Conservation (phyloP, 805 yeast genomes). For the Kazachstania viticola region DNA sequence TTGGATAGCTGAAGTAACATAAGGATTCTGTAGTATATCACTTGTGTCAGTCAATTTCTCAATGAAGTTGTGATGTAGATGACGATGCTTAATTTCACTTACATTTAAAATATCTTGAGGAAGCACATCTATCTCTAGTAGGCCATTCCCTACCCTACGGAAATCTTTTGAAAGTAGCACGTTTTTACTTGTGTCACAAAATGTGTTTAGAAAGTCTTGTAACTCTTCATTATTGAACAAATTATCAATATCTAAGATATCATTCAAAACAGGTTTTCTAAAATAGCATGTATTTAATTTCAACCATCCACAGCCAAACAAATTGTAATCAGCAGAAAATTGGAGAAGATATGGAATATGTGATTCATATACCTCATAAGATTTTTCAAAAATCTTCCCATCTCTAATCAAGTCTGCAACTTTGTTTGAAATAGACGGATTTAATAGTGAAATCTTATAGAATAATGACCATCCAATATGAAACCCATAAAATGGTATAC, state of each 20-base stretch:
- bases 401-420: constrained; percentile 39
- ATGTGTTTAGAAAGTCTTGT: constrained; percentile 24
- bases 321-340: constrained; percentile 70
- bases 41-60: constrained; percentile 21
- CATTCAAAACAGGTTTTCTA: constrained; percentile 41
- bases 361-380: constrained; percentile 53
- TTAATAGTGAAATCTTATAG: constrained; percentile 56
- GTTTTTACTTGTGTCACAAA: constrained; percentile 10
- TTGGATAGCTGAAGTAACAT: constrained; percentile 38
- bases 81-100: constrained; percentile 30
- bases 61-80: constrained; percentile 39
- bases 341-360: constrained; percentile 73
- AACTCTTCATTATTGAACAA: constrained; percentile 24
- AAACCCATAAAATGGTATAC: constrained; percentile 77
- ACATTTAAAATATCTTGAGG: constrained; percentile 56
- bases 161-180: constrained; percentile 9
- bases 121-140: constrained; percentile 60
- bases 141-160: constrained; percentile 48
- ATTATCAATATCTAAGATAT: constrained; percentile 22
- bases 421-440: constrained; percentile 48
- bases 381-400: constrained; percentile 31
- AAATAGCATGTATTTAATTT: constrained; percentile 36
- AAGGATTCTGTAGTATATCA: constrained; percentile 9
- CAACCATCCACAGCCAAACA: constrained; percentile 79
- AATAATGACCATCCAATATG: constrained; percentile 51